phyloP scores from a whole-genome alignment of 2,329 filamentous ascomycete genomes.

The Iodosphaeria phyllophila region DNA sequence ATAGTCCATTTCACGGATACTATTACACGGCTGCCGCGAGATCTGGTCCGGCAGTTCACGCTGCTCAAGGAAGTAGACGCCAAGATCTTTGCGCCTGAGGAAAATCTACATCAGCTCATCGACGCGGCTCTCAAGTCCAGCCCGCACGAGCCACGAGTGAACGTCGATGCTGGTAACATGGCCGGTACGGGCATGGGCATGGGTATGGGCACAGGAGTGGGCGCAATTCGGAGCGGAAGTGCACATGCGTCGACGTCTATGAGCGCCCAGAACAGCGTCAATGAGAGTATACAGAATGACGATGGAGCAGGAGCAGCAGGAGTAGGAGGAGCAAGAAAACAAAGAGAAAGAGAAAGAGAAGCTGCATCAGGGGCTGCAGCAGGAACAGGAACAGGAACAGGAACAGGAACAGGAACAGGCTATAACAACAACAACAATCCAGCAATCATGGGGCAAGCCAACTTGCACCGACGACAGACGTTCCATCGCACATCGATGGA shows the following conservation, averaged over 20 bases:
- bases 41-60: conserved; percentile 90
- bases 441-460: conserved; percentile 32
- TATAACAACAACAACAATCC: conserved; percentile 22
- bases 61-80: conserved; percentile 95
- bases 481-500: conserved; percentile 64
- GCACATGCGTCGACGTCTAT: conserved; percentile 25
- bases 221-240: too few relatives aligned
- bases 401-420: conserved; percentile 19
- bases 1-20: conserved; percentile 73
- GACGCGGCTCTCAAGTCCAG: conserved; percentile 38
- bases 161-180: conserved; percentile 24
- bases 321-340: too few relatives aligned
- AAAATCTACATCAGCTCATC: conserved; percentile 61
- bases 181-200: too few relatives aligned
- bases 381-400: too few relatives aligned
- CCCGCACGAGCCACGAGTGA: conserved; percentile 23
- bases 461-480: conserved; percentile 49
- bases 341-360: too few relatives aligned
- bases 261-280: conserved; percentile 30
- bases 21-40: conserved; percentile 79
- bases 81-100: conserved; percentile 80
- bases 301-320: too few relatives aligned
- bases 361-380: too few relatives aligned
- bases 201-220: too few relatives aligned
- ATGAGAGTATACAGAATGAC: too few relatives aligned